These are phyloP conservation scores for Thelonectria rubi DNA, from an alignment of 2,329 filamentous ascomycete species.

Conservation along the genomic window DNA sequence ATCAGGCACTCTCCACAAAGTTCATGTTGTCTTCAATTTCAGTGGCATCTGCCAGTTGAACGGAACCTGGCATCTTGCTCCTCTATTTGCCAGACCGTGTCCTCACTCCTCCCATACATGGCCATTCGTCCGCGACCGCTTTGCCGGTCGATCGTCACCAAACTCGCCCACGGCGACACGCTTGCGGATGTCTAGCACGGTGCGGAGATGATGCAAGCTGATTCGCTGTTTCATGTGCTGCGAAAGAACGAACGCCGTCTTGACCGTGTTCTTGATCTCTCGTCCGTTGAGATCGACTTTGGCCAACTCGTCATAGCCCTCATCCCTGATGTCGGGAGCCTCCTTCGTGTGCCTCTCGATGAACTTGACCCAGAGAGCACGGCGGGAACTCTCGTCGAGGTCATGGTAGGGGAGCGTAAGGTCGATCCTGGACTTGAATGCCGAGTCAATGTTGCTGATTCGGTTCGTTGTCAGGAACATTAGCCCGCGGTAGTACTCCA, in stretches of 20 bases:
- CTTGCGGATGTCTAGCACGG: background rate
- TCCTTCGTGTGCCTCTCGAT: background rate
- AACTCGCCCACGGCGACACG: background rate
- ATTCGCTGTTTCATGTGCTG: background rate
- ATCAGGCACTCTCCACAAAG: no score
- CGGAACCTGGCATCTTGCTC: no score
- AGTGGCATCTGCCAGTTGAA: no score
- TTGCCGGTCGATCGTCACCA: background rate
- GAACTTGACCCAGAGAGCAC: constrained; percentile 7
- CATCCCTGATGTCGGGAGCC: background rate
- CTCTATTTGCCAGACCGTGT: no score
- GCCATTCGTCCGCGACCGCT: background rate
- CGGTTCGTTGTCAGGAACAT: constrained; percentile 57
- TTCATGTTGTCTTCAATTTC: no score
- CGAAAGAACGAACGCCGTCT: constrained; percentile 9
- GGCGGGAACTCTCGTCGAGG: background rate
- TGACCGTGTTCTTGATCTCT: constrained; percentile 17
- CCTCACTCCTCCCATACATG: background rate
- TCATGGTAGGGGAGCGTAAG: constrained; percentile 47
- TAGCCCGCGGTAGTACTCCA: constrained; percentile 54
- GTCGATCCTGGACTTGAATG: constrained; percentile 48
- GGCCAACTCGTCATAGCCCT: constrained; percentile 1
- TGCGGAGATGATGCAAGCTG: background rate
- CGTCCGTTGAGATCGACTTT: constrained; percentile 2
- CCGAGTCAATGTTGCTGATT: constrained; percentile 51